Evolutionary conservation across 768 basidiomycete species (phyloP).

Genomic region (Rhodosporidiobolus odoratus): DNA sequence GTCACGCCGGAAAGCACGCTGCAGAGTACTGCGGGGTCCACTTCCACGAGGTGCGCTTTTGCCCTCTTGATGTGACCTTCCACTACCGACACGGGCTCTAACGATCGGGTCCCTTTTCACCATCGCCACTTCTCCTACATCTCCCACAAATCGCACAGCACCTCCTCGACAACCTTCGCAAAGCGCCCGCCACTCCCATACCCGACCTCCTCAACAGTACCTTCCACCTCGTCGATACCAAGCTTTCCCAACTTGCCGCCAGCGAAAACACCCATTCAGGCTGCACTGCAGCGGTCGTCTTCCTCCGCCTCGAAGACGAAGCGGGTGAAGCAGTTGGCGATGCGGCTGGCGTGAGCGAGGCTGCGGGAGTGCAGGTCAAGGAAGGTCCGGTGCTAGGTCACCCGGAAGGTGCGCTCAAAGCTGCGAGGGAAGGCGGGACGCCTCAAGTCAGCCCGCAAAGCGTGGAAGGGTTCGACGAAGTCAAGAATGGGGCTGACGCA

Average conservation of each 20-base stretch:
- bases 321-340: slow-evolving; percentile 51
- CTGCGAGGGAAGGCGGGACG: slow-evolving; percentile 1
- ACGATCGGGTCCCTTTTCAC: background rate
- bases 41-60: slow-evolving; percentile 81
- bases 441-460: background rate
- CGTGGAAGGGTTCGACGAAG: background rate
- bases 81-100: background rate
- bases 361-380: background rate
- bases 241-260: slow-evolving; percentile 59
- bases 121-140: background rate
- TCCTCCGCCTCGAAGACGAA: slow-evolving; percentile 82
- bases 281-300: slow-evolving; percentile 93
- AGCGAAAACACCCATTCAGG: slow-evolving; percentile 80
- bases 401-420: slow-evolving; percentile 1
- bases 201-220: slow-evolving; percentile 89
- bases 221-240: slow-evolving; percentile 84
- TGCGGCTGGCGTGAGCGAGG: slow-evolving; percentile 11
- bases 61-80: slow-evolving; percentile 41
- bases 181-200: slow-evolving; percentile 55
- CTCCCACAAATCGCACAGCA: slow-evolving; percentile 1
- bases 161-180: slow-evolving; percentile 52
- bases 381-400: background rate
- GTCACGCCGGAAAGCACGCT: slow-evolving; percentile 96
- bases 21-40: slow-evolving; percentile 98
- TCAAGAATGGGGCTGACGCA: background rate